Base-by-base conservation (phyloP, 805 yeast species). In the Cephaloascus albidus region DNA sequence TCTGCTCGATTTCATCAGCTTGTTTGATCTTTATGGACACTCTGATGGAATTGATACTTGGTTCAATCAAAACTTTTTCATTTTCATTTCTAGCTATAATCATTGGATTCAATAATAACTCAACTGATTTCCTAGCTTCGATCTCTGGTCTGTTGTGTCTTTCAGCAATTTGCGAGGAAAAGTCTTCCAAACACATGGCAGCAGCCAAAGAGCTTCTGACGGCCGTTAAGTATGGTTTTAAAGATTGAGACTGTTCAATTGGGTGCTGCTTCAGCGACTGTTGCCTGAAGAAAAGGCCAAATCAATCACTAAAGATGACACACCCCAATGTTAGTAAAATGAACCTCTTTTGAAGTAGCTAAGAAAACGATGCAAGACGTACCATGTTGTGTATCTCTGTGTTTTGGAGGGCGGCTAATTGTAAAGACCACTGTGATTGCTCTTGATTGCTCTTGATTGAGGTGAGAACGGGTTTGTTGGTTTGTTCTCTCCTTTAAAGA, bases 71-170 rank as follows among this genome's bases (percentile, higher is more conserved):
- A 18, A 93, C 94, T 55, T 78, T 76, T 60, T 93, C 98, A 54
- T 86, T 82, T 57, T 90, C 97, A 56, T 93, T 93, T 62, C 98
- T 78, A 1, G 96, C 82, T 46, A 93, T 81, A 45, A 80, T 76
- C 78, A 93, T 81, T 31, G 96, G 93, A 53, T 89, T 88, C 53
- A 90, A 70, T 45, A 93, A 63, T 40, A 89, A 81, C 59, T 88
- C 96, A 12, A 83, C 81, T 43, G 93, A 78, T 54, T 85, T 82
- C 45, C 76, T 75, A 16, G 85, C 89, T 61, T 93, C 98, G 38
- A 93, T 83, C 60, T 93, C 98, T 3, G 98, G 98, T 48, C 90
- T 76, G 65, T 90, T 93, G 70, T 93, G 98, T 62, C 98, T 84
- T 65, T 93, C 98, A 17, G 85, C 96, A 41, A 85, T 74, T 61